phyloP scores from a whole-genome alignment of 2,329 filamentous ascomycete species.

The Sporothrix inflata region DNA sequence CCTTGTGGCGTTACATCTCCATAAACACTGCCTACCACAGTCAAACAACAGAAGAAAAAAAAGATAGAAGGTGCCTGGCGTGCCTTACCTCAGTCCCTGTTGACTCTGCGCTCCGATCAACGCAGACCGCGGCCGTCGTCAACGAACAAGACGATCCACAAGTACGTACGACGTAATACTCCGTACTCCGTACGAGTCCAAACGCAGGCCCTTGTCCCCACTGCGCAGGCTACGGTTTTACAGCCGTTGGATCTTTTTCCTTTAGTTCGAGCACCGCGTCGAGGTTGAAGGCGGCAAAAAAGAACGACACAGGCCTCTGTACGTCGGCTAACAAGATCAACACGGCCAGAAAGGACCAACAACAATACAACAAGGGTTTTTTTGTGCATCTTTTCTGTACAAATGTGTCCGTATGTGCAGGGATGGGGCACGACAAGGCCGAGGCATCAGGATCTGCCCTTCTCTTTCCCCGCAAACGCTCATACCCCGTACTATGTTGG shows the following conservation, averaged over 20 bases:
- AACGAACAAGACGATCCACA: background rate
- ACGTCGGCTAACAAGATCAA: background rate
- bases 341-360: background rate
- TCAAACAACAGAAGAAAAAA: background rate
- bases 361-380: no score
- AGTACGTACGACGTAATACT: no score
- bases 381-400: no score
- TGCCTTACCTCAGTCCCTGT: background rate
- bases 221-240: background rate
- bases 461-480: slow-evolving; percentile 1
- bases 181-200: no score
- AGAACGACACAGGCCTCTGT: background rate
- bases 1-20: background rate
- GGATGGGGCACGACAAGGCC: background rate
- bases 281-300: background rate
- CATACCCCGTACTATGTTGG: background rate
- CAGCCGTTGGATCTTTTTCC: background rate
- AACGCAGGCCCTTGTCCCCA: no score
- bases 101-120: background rate
- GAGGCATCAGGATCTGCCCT: background rate
- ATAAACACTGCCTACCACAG: background rate
- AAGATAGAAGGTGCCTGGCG: background rate
- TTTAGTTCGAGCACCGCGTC: background rate
- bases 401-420: no score
- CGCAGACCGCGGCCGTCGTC: background rate